Conservation (phyloP, 139 green algal species). For the Coccomyxa sp. region DNA sequence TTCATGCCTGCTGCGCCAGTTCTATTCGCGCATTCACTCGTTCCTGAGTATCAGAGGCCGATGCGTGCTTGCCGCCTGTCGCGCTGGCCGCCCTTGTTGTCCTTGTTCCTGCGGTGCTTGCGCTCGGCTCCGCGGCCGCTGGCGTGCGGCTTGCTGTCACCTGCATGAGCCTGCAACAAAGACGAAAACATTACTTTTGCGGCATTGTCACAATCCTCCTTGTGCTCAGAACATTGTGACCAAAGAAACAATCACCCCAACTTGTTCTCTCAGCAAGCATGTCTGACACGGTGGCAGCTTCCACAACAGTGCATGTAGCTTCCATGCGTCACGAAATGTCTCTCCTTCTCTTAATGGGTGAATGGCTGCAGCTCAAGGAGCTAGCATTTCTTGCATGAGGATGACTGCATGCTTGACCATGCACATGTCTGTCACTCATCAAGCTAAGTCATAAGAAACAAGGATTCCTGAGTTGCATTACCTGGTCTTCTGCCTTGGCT, state of each 20-base stretch:
- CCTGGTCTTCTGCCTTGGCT: background rate
- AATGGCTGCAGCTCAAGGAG: background rate
- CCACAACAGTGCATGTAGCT: background rate
- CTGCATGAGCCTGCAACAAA: too few relatives aligned
- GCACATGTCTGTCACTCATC: background rate
- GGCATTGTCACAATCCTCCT: too few relatives aligned
- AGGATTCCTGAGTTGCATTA: background rate
- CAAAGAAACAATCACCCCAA: too few relatives aligned
- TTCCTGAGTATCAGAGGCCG: background rate
- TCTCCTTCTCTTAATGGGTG: background rate
- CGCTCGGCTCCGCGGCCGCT: background rate
- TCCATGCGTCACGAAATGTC: too few relatives aligned
- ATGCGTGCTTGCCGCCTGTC: background rate
- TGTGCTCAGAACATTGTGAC: too few relatives aligned
- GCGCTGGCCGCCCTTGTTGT: background rate
- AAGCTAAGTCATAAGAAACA: background rate
- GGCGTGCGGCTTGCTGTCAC: too few relatives aligned
- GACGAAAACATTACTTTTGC: too few relatives aligned
- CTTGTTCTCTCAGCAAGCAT: too few relatives aligned
- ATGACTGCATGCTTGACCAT: too few relatives aligned
- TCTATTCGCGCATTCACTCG: too few relatives aligned
- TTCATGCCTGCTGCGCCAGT: too few relatives aligned
- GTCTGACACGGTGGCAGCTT: background rate
- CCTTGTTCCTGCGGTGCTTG: background rate
- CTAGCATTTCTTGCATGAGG: background rate